These are phyloP conservation scores for Tuber indicum DNA, from an alignment of 495 filamentous ascomycete genomes.

Conservation along the genomic window DNA sequence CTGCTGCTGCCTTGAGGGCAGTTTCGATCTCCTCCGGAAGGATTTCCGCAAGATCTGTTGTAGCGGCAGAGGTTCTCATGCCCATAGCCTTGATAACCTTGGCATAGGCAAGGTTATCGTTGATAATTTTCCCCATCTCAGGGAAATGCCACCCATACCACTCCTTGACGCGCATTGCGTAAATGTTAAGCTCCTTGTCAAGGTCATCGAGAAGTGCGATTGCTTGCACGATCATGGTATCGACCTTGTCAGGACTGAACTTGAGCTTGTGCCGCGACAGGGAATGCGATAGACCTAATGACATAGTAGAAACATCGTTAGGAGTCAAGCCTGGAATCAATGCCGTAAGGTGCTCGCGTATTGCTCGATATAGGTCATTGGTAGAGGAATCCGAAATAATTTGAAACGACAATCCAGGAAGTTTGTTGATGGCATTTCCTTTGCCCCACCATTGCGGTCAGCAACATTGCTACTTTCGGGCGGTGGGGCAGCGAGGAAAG, in stretches of 20 bases:
- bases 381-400: constrained; percentile 82
- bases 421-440: constrained; percentile 83
- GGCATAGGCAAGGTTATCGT: constrained; percentile 94
- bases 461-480: constrained; percentile 5
- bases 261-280: constrained; percentile 97
- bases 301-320: constrained; percentile 83
- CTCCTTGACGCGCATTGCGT: constrained; percentile 98
- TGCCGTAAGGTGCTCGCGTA: constrained; percentile 81
- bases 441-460: constrained; percentile 10
- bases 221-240: constrained; percentile 98
- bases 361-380: constrained; percentile 81
- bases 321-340: constrained; percentile 83
- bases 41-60: constrained; percentile 77
- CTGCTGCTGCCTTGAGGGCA: constrained; percentile 86
- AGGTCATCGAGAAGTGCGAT: constrained; percentile 90
- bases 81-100: constrained; percentile 80
- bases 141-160: constrained; percentile 99
- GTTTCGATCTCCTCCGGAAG: constrained; percentile 93
- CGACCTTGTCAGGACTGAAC: constrained; percentile 98
- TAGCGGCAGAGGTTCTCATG: constrained; percentile 68
- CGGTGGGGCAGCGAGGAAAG: constrained; percentile 8
- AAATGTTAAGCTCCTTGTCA: constrained; percentile 97
- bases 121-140: constrained; percentile 90
- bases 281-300: constrained; percentile 90
- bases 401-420: constrained; percentile 76